A percentile compares a stretch with the other conserved stretches of the same genome.
phyloP scores from a whole-genome alignment of 2,329 filamentous ascomycete species.

The Periconia sp. region DNA sequence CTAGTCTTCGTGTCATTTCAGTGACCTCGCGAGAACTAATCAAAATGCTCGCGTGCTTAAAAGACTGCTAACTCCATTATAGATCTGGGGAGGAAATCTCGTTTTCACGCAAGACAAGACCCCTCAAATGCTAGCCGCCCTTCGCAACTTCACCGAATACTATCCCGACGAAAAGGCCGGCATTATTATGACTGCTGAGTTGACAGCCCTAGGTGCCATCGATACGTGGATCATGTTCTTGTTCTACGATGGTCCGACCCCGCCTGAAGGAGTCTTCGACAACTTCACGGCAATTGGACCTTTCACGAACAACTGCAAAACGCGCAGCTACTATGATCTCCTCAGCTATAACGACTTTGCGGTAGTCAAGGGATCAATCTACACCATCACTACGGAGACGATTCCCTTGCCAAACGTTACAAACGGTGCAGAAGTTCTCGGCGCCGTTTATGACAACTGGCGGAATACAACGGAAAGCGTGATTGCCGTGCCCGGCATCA shows the following conservation, averaged over 20 bases:
- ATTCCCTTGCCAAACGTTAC: conserved; percentile 24
- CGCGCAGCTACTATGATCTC: conserved; percentile 55
- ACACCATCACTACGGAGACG: conserved; percentile 38
- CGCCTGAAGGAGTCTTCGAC: conserved; percentile 61
- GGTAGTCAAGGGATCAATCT: conserved; percentile 33
- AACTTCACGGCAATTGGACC: conserved; percentile 59
- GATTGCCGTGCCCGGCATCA: conserved; percentile 25
- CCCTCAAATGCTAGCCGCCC: conserved; percentile 50
- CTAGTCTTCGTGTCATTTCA: not conserved
- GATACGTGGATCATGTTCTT: conserved; percentile 66
- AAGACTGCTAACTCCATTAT: conserved; percentile 6
- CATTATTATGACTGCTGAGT: conserved; percentile 63
- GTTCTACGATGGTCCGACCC: conserved; percentile 65
- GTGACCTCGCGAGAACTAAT: too few species aligned
- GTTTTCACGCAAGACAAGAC: conserved; percentile 50
- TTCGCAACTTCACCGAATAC: conserved; percentile 62
- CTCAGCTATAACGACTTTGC: conserved; percentile 52
- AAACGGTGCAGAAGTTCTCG: conserved; percentile 25
- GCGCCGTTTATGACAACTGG: conserved; percentile 31
- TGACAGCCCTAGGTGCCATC: conserved; percentile 51
- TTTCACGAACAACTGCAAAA: conserved; percentile 53
- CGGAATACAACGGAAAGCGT: conserved; percentile 21
- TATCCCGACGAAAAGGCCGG: conserved; percentile 66
- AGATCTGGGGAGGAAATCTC: conserved; percentile 55
- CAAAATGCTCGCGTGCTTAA: too few species aligned